A percentile compares a stretch with the other conserved stretches of the same genome.
Conservation (phyloP, 2,329 filamentous ascomycete genomes). For the Alternaria burnsii region DNA sequence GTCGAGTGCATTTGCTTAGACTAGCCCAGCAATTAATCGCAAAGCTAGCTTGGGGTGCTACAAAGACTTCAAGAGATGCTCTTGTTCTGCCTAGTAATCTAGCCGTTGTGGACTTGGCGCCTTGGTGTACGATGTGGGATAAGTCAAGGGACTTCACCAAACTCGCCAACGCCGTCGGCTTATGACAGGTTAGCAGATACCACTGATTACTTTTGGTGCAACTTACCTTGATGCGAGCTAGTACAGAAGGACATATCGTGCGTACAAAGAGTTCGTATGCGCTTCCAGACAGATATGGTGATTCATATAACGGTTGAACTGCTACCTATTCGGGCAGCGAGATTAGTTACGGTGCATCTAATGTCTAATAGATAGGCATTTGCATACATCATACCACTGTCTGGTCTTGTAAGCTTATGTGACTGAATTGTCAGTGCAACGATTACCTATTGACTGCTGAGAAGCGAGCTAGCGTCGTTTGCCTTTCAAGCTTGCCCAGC, state of each 20-base stretch:
- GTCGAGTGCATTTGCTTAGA: conserved; percentile 62
- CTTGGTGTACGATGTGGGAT: conserved; percentile 65
- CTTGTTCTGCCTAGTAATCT: conserved; percentile 65
- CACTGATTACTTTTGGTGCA: not conserved
- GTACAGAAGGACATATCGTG: conserved; percentile 63
- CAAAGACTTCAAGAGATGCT: conserved; percentile 61
- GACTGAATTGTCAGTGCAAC: not conserved
- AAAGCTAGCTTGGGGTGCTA: conserved; percentile 67
- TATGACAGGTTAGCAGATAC: not conserved
- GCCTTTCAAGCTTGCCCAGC: conserved; percentile 45
- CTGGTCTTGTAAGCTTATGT: conserved; percentile 31
- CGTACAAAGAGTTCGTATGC: conserved; percentile 64
- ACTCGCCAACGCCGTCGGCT: conserved; percentile 58
- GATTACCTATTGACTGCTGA: conserved; percentile 53
- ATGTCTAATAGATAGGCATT: not conserved
- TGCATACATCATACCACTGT: conserved; percentile 63
- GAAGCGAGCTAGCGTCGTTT: conserved; percentile 60
- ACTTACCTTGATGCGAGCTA: conserved; percentile 53
- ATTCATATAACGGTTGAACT: conserved; percentile 61
- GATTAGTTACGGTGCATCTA: not conserved
- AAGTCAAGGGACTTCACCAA: conserved; percentile 64
- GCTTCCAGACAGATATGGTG: conserved; percentile 60
- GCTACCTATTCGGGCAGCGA: conserved; percentile 31
- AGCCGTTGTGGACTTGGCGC: conserved; percentile 65
- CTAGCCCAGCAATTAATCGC: conserved; percentile 65